Percentiles rank a stretch among this genome's conserved stretches.
Conservation (phyloP, 1,139 yeast species). For the Nakaseomyces bracarensis region DNA sequence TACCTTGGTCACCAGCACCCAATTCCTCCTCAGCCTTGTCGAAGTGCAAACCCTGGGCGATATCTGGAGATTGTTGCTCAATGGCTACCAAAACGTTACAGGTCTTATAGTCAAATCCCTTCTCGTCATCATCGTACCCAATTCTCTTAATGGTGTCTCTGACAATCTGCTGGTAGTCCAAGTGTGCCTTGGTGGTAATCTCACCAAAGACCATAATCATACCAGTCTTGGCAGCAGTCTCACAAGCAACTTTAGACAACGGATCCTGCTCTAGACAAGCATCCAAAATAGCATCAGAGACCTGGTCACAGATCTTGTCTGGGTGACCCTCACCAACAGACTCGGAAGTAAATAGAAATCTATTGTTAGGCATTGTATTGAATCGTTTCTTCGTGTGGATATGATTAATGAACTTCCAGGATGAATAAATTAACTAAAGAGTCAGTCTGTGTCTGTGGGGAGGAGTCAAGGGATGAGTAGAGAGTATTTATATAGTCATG, state of each 20-base stretch:
- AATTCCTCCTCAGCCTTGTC: conserved; percentile 94
- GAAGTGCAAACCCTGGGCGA: conserved; percentile 98
- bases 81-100: conserved; percentile 98
- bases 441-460: too few relatives aligned
- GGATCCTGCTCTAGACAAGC: conserved; percentile 97
- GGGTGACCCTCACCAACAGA: conserved; percentile 99
- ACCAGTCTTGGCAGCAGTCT: conserved; percentile 98
- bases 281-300: conserved; percentile 94
- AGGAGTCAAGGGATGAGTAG: too few relatives aligned
- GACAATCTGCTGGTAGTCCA: conserved; percentile 94
- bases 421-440: background rate
- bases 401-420: too few relatives aligned
- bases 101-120: conserved; percentile 98
- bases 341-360: conserved; percentile 87
- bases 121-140: conserved; percentile 92
- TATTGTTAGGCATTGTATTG: conserved; percentile 14
- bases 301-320: conserved; percentile 99
- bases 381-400: too few relatives aligned
- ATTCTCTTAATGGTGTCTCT: conserved; percentile 98
- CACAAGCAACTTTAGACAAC: conserved; percentile 97
- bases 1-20: conserved; percentile 99
- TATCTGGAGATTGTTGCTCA: conserved; percentile 98
- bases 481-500: too few relatives aligned
- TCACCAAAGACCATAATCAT: conserved; percentile 99
- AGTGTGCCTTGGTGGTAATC: conserved; percentile 90